phyloP scores from a whole-genome alignment of 2,329 filamentous ascomycete species.

The Microcyclosporella mali region DNA sequence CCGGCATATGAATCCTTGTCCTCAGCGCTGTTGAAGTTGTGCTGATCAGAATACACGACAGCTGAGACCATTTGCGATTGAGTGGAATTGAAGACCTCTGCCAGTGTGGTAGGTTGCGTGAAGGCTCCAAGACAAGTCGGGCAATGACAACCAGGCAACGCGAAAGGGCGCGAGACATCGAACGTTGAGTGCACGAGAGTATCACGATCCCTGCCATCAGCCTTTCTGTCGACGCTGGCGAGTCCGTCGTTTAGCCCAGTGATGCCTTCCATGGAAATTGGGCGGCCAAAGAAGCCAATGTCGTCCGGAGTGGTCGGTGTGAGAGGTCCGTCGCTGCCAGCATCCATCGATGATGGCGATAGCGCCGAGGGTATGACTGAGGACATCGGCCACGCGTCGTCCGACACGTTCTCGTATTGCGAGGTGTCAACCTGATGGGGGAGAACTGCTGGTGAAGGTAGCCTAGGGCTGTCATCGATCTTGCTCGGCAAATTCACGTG shows the following conservation, averaged over 20 bases:
- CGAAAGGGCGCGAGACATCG: too few species aligned
- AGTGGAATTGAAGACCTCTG: not conserved
- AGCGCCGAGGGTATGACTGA: slow-evolving; percentile 16
- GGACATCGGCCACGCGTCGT: slow-evolving; percentile 16
- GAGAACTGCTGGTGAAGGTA: slow-evolving; percentile 1
- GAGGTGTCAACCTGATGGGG: slow-evolving; percentile 13
- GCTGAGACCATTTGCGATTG: not conserved
- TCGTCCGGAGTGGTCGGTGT: slow-evolving; percentile 14
- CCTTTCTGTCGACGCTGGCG: too few species aligned
- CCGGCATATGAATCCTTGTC: too few species aligned
- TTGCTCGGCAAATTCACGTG: not conserved
- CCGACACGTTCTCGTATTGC: slow-evolving; percentile 15
- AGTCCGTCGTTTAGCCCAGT: too few species aligned
- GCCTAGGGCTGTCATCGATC: slow-evolving; percentile 6
- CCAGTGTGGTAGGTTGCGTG: not conserved
- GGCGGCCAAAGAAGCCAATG: too few species aligned
- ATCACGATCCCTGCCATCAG: too few species aligned
- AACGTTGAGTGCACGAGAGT: too few species aligned
- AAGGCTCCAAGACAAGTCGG: too few species aligned
- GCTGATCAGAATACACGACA: too few species aligned
- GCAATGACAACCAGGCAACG: too few species aligned
- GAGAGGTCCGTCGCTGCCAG: slow-evolving; percentile 12
- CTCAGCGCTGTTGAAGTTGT: too few species aligned
- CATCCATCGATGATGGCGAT: slow-evolving; percentile 16
- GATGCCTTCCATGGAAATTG: too few species aligned